phyloP scores from a whole-genome alignment of 495 filamentous ascomycete genomes.

The Choiromyces venosus region DNA sequence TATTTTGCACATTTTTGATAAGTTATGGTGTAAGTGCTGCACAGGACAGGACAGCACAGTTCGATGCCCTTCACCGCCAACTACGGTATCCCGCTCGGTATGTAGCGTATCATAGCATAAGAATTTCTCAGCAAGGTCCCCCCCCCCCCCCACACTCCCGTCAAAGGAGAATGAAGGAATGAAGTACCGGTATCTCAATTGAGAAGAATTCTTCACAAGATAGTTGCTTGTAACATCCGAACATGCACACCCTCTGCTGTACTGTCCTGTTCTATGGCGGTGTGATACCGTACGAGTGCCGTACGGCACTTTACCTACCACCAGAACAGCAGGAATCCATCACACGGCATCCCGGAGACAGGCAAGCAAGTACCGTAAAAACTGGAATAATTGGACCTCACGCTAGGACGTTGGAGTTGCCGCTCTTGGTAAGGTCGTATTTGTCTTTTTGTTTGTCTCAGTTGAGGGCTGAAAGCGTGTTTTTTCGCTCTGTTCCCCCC shows the following conservation, averaged over 20 bases:
- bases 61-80: no score
- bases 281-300: not conserved
- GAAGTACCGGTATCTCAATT: not conserved
- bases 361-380: no score
- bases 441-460: no score
- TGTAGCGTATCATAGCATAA: not conserved
- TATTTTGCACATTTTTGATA: no score
- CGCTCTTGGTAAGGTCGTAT: no score
- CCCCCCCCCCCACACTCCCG: not conserved
- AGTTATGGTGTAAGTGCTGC: not conserved
- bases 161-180: not conserved
- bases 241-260: not conserved
- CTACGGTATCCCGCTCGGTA: not conserved
- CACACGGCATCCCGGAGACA: not conserved
- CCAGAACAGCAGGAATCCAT: not conserved
- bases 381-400: no score
- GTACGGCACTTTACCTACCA: not conserved
- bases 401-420: no score
- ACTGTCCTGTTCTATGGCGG: no score
- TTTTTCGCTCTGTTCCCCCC: no score
- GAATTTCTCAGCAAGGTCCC: not conserved
- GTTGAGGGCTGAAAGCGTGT: no score
- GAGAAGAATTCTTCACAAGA: not conserved
- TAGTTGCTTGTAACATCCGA: not conserved
- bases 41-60: not conserved